Evolutionary conservation across 768 basidiomycete species (phyloP), one percentile per base, ranked within the genome.

Genomic region (Suillus ampliporus): DNA sequence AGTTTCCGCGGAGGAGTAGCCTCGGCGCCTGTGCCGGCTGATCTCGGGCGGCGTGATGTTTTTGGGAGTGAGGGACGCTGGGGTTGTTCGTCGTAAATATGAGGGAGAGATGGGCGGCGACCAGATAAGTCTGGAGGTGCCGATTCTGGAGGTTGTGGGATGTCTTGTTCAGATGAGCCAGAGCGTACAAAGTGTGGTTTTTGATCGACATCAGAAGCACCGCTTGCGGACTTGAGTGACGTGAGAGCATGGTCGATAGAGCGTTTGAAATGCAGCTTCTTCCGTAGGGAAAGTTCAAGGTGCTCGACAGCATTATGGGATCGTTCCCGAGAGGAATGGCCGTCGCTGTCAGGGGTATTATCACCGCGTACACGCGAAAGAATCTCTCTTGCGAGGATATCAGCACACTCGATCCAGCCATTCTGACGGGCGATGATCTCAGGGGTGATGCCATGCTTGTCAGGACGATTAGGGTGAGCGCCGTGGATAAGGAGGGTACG

Each of bases 391-490:
- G 81, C 82, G 23, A 98, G 79, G 5, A 90, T 77, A 6, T 88
- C 83, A 1, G 92, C 93, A 66, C 91, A 91, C 61, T 91, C 89
- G 1, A 88, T 76, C 85, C 89, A 91, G 1, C 92, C 91, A 68
- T 92, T 88, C 68, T 90, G 85, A 47, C 86, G 83, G 9, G 96
- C 95, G 50, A 97, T 84, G 68, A 83, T 84, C 71, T 94, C 92
- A 23, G 97, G 91, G 2, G 92, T 96, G 64, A 94, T 80, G 5
- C 94, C 95, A 77, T 95, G 90, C 74, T 99, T 99, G 79, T 99
- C 97, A 6, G 89, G 74, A 48, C 88, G 86, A 74, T 90, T 83
- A 23, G 95, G 86, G 62, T 87, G 83, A 9, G 97, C 97, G 53
- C 95, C 95, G 65, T 88, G 88, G 19, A 89, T 84, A 43, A 99